Conservation (phyloP, 345 rosid species). For the Excoecaria agallocha region DNA sequence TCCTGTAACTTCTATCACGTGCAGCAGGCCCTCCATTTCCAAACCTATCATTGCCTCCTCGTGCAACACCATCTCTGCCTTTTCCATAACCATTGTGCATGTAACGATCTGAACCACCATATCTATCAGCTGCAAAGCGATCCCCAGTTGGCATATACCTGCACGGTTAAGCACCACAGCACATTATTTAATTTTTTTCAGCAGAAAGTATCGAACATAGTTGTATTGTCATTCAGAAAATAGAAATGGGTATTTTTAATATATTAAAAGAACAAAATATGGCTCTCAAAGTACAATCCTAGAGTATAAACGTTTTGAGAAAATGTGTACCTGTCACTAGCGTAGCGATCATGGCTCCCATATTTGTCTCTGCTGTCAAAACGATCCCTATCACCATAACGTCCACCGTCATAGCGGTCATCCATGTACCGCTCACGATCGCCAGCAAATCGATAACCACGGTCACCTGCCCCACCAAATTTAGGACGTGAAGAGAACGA, state of each 20-base stretch:
- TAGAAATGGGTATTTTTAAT: neutral
- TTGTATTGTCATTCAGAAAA: neutral
- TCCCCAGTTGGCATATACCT: constrained; percentile 76
- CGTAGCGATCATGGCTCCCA: constrained; percentile 68
- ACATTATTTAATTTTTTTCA: no score
- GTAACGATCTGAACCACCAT: constrained; percentile 70
- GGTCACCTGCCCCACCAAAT: constrained; percentile 67
- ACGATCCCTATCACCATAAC: constrained; percentile 80
- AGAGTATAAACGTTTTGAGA: neutral
- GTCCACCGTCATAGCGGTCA: constrained; percentile 85
- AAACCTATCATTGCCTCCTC: constrained; percentile 66
- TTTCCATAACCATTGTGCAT: constrained; percentile 66
- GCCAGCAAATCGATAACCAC: constrained; percentile 69
- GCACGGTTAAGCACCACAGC: constrained; percentile 17
- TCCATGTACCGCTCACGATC: constrained; percentile 90
- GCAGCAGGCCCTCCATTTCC: constrained; percentile 70
- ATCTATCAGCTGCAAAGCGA: constrained; percentile 65
- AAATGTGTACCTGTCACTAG: constrained; percentile 63
- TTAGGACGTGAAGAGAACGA: constrained; percentile 72
- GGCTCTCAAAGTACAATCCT: neutral
- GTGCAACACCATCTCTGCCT: constrained; percentile 60
- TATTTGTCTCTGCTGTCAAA: constrained; percentile 76
- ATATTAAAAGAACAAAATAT: neutral
- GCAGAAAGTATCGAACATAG: neutral
- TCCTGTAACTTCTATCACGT: constrained; percentile 68